Percentiles rank a stretch among this genome's conserved stretches.
Conservation (phyloP, 805 yeast species). For the Nakazawaea wickerhamii region DNA sequence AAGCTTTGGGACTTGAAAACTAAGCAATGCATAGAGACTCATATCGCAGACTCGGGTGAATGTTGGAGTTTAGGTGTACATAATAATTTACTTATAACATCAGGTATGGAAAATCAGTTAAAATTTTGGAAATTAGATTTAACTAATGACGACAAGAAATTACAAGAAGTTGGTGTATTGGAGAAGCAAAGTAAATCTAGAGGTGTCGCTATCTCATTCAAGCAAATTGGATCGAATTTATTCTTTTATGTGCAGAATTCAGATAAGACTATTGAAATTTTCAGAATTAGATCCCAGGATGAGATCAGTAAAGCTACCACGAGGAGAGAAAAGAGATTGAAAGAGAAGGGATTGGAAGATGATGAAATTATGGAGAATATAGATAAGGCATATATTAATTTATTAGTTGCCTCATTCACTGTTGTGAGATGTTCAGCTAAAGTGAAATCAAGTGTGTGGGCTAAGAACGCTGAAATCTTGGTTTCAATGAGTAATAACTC, state of each 20-base stretch:
- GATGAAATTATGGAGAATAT: constrained; percentile 53
- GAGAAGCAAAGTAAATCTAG: constrained; percentile 75
- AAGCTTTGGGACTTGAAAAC: constrained; percentile 91
- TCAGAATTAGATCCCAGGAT: constrained; percentile 66
- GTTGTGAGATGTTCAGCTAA: constrained; percentile 60
- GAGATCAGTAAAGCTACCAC: constrained; percentile 75
- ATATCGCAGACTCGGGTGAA: constrained; percentile 88
- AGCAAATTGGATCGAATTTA: constrained; percentile 31
- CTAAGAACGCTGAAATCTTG: constrained; percentile 48
- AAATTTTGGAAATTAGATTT: constrained; percentile 79
- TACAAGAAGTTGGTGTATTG: constrained; percentile 57
- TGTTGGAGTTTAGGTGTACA: constrained; percentile 77
- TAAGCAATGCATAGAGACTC: constrained; percentile 90
- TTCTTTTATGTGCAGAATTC: constrained; percentile 70
- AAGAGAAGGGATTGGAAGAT: constrained; percentile 59
- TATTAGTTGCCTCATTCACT: constrained; percentile 65
- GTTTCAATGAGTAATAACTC: constrained; percentile 68
- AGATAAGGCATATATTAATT: constrained; percentile 42
- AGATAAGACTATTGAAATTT: constrained; percentile 76
- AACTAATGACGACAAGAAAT: constrained; percentile 40
- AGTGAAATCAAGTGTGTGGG: constrained; percentile 66
- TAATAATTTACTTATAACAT: constrained; percentile 50
- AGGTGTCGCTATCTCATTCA: constrained; percentile 56
- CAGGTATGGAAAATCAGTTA: constrained; percentile 76
- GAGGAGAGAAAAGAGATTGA: constrained; percentile 71